Conservation (phyloP, 192 early-diverging fungal species). For the Coemansia sp. region DNA sequence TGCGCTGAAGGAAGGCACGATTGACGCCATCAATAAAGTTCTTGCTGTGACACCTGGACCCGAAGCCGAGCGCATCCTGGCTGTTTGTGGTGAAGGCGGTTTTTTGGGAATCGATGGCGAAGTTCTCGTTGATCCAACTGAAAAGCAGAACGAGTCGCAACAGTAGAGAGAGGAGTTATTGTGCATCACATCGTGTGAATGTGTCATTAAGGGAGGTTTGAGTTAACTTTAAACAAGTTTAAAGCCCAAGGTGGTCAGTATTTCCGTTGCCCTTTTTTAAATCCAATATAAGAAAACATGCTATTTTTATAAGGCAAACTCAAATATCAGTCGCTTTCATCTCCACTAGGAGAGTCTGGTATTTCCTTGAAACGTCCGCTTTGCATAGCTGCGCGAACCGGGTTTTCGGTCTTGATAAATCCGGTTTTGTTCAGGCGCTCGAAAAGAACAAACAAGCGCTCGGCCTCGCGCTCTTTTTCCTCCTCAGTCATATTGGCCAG, state of each 20-base stretch:
- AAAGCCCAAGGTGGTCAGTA: background rate
- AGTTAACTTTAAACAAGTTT: too few species aligned
- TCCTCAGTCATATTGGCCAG: conserved; percentile 91
- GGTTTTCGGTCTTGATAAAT: conserved; percentile 79
- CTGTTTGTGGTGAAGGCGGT: conserved; percentile 69
- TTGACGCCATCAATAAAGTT: conserved; percentile 83
- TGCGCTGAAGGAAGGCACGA: conserved; percentile 72
- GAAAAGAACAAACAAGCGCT: conserved; percentile 90
- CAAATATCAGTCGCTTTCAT: background rate
- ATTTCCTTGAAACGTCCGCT: conserved; percentile 49
- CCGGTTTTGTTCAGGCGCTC: conserved; percentile 91
- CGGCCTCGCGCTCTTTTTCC: conserved; percentile 94
- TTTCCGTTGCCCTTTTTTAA: background rate
- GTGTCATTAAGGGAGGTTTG: background rate
- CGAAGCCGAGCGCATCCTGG: conserved; percentile 77
- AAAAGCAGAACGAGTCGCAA: conserved; percentile 12
- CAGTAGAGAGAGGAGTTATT: background rate
- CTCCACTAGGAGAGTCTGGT: background rate
- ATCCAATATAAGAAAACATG: background rate
- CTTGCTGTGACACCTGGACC: conserved; percentile 66
- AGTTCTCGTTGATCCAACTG: conserved; percentile 45
- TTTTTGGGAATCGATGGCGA: conserved; percentile 60
- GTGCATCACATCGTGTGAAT: background rate
- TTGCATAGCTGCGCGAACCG: conserved; percentile 60
- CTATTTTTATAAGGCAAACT: background rate